Base-by-base conservation (phyloP, 345 rosid species). In the Raphanus raphanistrum region DNA sequence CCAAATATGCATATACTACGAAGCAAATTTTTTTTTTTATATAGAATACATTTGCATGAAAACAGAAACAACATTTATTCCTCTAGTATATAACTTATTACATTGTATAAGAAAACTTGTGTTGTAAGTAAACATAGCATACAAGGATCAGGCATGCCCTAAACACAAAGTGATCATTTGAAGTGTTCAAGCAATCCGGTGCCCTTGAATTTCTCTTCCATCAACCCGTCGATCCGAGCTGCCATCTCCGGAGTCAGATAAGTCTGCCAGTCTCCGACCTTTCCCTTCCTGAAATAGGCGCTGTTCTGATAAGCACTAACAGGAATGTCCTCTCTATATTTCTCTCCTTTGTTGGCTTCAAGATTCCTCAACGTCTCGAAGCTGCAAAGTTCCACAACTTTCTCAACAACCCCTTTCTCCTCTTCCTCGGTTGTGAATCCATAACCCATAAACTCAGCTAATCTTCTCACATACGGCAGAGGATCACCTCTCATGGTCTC, bases 221-320 rank as follows among this genome's bases (percentile, higher is more conserved):
- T 38, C 66, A 74, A 2, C 25, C 72, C 72, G 66, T 74, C 78
- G 21, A 55, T 57, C 27, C 72, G 58, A 36, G 66, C 72, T 27
- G 78, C 72, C 78, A 74, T 74, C 57, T 66, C 72, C 2, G 25
- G 65, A 55, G 65, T 66, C 6, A 66, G 1, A 27, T 66, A 38
- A 26, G 59, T 75, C 1, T 16, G 13, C 78, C 78, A 75, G 58
- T 75, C 78, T 75, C 78, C 78, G 6, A 75, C 78, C 66, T 6
- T 29, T 4, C 64, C 77, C 28, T 65, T 74, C 29, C 78, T 29
- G 26, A 75, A 75, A 66, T 15, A 75, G 0, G 72, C 78, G 0
- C 48, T 75, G n/a, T 75, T 66, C 3, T 71, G 6, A 16, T 6
- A 66, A 17, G 45, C n/a, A 2, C 6, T 8, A 6, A 11, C 7